These are phyloP conservation scores for Phytophthora kernoviae DNA, from an alignment of 352 stramenopile genomes.

Conservation along the genomic window DNA sequence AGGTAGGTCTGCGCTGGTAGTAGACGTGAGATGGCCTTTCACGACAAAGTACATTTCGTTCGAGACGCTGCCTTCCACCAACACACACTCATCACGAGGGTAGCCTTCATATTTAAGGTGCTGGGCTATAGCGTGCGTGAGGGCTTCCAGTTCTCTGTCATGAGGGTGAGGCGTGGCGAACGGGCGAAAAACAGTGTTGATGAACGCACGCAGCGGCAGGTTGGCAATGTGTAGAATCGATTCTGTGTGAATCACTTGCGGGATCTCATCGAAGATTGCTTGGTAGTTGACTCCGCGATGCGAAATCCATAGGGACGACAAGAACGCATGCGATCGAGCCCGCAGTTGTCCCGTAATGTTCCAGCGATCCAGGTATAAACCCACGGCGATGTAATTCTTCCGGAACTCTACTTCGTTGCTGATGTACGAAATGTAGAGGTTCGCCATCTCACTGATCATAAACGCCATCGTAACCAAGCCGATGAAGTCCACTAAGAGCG, in stretches of 20 bases:
- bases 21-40: conserved; percentile 47
- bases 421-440: conserved; percentile 59
- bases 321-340: conserved; percentile 46
- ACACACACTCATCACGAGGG: conserved; percentile 60
- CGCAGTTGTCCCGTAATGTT: conserved; percentile 45
- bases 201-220: conserved; percentile 39
- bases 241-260: conserved; percentile 52
- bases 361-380: conserved; percentile 54
- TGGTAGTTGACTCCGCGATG: conserved; percentile 66
- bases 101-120: conserved; percentile 70
- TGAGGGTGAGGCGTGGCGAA: conserved; percentile 34
- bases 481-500: conserved; percentile 42
- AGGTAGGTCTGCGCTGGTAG: conserved; percentile 12
- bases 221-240: conserved; percentile 54
- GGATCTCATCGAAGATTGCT: conserved; percentile 59
- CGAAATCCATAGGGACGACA: conserved; percentile 62
- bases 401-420: conserved; percentile 72
- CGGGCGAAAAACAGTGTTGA: conserved; percentile 50
- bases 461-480: conserved; percentile 52
- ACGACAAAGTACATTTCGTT: conserved; percentile 81
- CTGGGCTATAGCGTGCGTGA: conserved; percentile 44
- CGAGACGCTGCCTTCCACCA: conserved; percentile 66
- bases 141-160: conserved; percentile 38
- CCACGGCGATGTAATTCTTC: conserved; percentile 59
- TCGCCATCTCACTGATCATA: conserved; percentile 59